These are phyloP conservation scores for Prunus dulcis DNA, from an alignment of 306 rosid genomes.

Conservation along the genomic window DNA sequence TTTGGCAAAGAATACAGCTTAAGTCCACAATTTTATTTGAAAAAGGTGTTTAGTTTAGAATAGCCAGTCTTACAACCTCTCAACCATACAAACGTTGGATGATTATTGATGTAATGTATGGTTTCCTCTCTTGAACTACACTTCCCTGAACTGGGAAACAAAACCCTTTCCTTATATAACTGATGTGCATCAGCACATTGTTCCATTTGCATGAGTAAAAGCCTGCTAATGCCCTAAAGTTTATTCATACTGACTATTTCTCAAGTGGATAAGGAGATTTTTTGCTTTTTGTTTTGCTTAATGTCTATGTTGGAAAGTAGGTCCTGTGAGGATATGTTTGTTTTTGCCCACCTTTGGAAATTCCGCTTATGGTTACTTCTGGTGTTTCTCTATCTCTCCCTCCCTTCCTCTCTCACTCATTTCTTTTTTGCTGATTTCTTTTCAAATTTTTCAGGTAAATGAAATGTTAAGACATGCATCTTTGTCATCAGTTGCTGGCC, in stretches of 20 bases:
- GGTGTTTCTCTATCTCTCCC: background rate
- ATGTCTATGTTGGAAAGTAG: background rate
- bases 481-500: constrained; percentile 63
- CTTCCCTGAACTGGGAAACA: no score
- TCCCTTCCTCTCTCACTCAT: background rate
- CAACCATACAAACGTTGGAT: background rate
- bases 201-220: background rate
- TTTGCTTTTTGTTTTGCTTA: background rate
- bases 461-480: constrained; percentile 73
- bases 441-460: constrained; percentile 52
- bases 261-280: background rate
- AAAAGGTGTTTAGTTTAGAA: background rate
- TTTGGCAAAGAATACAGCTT: background rate
- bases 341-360: background rate
- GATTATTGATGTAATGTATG: background rate
- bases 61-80: background rate
- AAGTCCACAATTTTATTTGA: background rate
- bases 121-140: background rate
- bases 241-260: background rate
- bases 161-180: background rate
- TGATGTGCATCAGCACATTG: background rate
- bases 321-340: background rate
- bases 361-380: background rate
- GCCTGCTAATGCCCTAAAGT: background rate
- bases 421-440: constrained; percentile 20